Conservation (phyloP, 148 eudicot species). For the Gaultheria prostrata region DNA sequence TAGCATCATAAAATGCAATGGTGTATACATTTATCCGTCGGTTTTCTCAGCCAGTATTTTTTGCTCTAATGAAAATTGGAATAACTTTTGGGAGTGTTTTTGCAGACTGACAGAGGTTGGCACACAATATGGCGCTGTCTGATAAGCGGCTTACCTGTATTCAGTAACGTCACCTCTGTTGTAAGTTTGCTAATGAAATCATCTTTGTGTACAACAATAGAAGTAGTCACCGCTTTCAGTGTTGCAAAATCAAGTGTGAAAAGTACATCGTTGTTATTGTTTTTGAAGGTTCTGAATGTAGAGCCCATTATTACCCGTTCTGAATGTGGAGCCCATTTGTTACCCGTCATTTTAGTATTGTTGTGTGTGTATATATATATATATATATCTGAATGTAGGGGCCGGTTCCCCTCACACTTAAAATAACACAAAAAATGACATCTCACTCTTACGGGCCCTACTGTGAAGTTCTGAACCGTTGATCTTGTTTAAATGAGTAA, state of each 20-base stretch:
- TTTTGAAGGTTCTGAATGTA: not conserved
- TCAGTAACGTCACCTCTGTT: slow-evolving; percentile 55
- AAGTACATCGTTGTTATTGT: not conserved
- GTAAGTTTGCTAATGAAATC: slow-evolving; percentile 49
- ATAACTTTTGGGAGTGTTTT: slow-evolving; percentile 20
- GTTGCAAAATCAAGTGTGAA: not conserved
- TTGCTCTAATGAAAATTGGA: not conserved
- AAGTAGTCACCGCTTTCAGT: not conserved
- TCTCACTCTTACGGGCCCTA: no score
- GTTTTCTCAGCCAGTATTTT: slow-evolving; percentile 3
- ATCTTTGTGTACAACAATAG: not conserved
- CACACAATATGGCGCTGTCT: slow-evolving; percentile 77
- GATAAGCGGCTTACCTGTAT: slow-evolving; percentile 63
- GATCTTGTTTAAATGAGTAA: no score
- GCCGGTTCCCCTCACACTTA: no score
- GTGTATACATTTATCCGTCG: not conserved
- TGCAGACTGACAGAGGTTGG: slow-evolving; percentile 72
- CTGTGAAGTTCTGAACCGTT: no score
- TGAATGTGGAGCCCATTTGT: not conserved
- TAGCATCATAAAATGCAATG: not conserved
- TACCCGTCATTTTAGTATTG: not conserved
- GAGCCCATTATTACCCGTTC: not conserved
- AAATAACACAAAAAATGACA: no score
- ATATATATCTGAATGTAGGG: no score
- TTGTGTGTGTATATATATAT: no score